A percentile compares a stretch with the other conserved stretches of the same genome.
phyloP scores from a whole-genome alignment of 2,329 filamentous ascomycete species.

The Alternaria gaisen region DNA sequence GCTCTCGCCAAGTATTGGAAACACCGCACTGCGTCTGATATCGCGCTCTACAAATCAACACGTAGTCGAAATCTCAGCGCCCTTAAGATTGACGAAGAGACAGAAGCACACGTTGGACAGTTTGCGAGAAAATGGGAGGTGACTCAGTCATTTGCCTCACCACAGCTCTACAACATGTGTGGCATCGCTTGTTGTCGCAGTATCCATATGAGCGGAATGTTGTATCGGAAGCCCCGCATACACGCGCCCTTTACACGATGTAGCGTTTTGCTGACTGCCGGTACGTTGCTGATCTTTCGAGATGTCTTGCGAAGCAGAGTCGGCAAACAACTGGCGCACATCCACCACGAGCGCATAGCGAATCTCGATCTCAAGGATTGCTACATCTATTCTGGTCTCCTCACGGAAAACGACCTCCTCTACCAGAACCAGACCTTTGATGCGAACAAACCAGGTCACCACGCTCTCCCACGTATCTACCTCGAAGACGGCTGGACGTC shows the following conservation, averaged over 20 bases:
- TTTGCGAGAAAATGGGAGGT: constrained; percentile 75
- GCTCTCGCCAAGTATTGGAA: constrained; percentile 70
- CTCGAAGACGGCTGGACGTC: constrained; percentile 68
- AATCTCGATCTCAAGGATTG: constrained; percentile 68
- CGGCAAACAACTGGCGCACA: constrained; percentile 65
- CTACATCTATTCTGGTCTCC: constrained; percentile 71
- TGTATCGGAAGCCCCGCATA: constrained; percentile 71
- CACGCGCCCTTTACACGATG: constrained; percentile 69
- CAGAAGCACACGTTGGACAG: constrained; percentile 71
- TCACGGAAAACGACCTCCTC: constrained; percentile 69
- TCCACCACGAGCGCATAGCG: constrained; percentile 69
- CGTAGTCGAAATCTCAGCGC: constrained; percentile 66
- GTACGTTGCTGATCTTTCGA: constrained; percentile 69
- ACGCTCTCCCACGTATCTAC: constrained; percentile 68
- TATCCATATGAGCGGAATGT: constrained; percentile 67
- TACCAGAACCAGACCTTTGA: constrained; percentile 73
- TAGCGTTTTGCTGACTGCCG: constrained; percentile 67
- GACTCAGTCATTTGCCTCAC: constrained; percentile 68
- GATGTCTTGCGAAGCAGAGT: constrained; percentile 64
- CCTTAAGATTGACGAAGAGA: constrained; percentile 71
- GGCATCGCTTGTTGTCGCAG: constrained; percentile 69
- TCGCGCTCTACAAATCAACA: constrained; percentile 65
- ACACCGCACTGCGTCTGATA: constrained; percentile 63
- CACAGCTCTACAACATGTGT: constrained; percentile 73
- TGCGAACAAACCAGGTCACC: constrained; percentile 67